Evolutionary conservation across 495 filamentous ascomycete genomes (phyloP).

Genomic region (Annulohypoxylon bovei): DNA sequence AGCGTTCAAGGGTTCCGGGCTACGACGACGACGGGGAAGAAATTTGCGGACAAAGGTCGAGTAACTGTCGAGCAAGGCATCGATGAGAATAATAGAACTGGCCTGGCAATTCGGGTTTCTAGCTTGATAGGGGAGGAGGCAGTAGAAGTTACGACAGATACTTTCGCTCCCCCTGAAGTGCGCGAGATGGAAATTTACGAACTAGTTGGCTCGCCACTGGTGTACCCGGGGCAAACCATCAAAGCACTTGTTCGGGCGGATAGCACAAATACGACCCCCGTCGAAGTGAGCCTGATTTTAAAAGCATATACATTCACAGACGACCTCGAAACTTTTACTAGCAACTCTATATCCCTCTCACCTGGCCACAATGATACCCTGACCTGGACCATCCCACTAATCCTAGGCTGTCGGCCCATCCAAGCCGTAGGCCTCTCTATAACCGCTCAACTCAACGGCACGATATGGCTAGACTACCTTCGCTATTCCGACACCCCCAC

Average conservation of each 20-base stretch:
- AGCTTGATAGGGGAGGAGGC: background rate
- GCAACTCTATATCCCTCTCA: background rate
- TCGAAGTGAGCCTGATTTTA: constrained; percentile 19
- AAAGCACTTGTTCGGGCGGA: constrained; percentile 17
- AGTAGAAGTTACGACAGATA: constrained; percentile 34
- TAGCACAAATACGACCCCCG: background rate
- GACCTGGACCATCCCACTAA: constrained; percentile 33
- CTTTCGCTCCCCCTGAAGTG: constrained; percentile 40
- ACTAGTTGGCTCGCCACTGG: constrained; percentile 39
- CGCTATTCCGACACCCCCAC: constrained; percentile 36
- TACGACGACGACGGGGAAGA: background rate
- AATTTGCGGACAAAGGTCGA: background rate
- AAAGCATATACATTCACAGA: constrained; percentile 35
- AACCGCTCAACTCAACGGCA: constrained; percentile 10
- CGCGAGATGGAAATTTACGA: constrained; percentile 32
- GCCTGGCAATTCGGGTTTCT: constrained; percentile 21
- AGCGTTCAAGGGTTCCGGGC: constrained; percentile 46
- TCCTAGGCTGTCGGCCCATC: constrained; percentile 38
- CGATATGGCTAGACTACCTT: constrained; percentile 40
- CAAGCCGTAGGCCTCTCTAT: constrained; percentile 40
- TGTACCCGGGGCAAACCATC: constrained; percentile 45
- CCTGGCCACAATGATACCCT: constrained; percentile 4
- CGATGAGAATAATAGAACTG: constrained; percentile 16
- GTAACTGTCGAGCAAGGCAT: constrained; percentile 27
- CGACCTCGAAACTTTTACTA: constrained; percentile 14